These are phyloP conservation scores for Monilinia polystroma DNA, from an alignment of 2,329 filamentous ascomycete species.

Conservation along the genomic window DNA sequence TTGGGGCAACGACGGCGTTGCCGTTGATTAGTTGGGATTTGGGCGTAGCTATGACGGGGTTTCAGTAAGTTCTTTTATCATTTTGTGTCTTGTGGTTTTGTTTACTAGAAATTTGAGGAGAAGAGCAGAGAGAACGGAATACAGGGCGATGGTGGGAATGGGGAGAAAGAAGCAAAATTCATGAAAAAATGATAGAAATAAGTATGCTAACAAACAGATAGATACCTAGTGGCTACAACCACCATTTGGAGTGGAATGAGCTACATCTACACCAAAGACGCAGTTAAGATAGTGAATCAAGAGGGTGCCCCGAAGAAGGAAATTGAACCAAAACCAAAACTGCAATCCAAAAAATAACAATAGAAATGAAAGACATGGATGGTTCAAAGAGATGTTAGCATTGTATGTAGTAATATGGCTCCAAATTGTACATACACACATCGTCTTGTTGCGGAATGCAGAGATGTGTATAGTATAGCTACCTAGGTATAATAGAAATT, in stretches of 20 bases:
- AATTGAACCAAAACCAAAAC: conserved; percentile 4
- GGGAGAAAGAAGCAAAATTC: too few relatives aligned
- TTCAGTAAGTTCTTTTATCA: conserved; percentile 56
- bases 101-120: neutral
- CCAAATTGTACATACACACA: neutral
- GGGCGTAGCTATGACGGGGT: conserved; percentile 53
- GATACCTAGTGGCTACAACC: conserved; percentile 78
- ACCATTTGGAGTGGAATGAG: conserved; percentile 93
- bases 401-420: conserved; percentile 4
- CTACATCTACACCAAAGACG: conserved; percentile 87
- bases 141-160: too few relatives aligned
- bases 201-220: conserved; percentile 42
- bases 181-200: conserved; percentile 34
- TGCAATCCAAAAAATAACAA: neutral
- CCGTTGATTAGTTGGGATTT: conserved; percentile 68
- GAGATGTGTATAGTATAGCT: neutral
- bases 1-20: conserved; percentile 79
- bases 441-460: neutral
- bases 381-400: neutral
- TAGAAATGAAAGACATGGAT: neutral
- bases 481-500: neutral
- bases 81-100: too few relatives aligned
- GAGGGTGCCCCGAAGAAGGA: conserved; percentile 25
- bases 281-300: conserved; percentile 75
- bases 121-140: neutral